A percentile compares a stretch with the other conserved stretches of the same genome.
Evolutionary conservation across 495 filamentous ascomycete genomes (phyloP).

Genomic region (Chlorociboria aeruginascens): DNA sequence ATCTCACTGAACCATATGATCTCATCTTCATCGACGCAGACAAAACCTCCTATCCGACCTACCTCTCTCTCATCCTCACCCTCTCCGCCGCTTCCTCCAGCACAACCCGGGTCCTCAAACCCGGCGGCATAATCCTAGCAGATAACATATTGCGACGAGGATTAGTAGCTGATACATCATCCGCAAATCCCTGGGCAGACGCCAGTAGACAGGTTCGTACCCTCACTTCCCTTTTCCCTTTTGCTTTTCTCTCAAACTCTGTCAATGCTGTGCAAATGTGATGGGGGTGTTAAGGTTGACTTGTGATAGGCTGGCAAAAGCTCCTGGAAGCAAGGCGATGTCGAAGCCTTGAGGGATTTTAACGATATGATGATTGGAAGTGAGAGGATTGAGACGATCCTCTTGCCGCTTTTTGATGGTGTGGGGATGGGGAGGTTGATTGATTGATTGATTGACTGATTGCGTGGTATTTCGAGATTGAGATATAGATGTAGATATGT

Average conservation of each 20-base stretch:
- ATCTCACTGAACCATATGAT: constrained; percentile 24
- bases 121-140: constrained; percentile 24
- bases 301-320: not conserved
- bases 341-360: constrained; percentile 20
- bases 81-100: constrained; percentile 1
- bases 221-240: too few species aligned
- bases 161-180: constrained; percentile 21
- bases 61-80: constrained; percentile 20
- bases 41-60: constrained; percentile 25
- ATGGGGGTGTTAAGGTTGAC: not conserved
- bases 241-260: too few species aligned
- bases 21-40: constrained; percentile 30
- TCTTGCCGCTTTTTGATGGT: constrained; percentile 26
- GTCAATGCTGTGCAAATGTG: too few species aligned
- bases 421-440: constrained; percentile 21
- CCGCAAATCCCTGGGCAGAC: constrained; percentile 21
- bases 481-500: not conserved
- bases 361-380: constrained; percentile 18
- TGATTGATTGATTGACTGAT: constrained; percentile 24
- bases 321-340: constrained; percentile 2
- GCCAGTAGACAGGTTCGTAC: not conserved
- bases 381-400: constrained; percentile 21
- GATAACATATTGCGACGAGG: constrained; percentile 27
- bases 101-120: constrained; percentile 16
- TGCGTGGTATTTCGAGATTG: too few species aligned